These are phyloP conservation scores for Candida chilensis DNA, from an alignment of 805 yeast genomes.

Conservation along the genomic window DNA sequence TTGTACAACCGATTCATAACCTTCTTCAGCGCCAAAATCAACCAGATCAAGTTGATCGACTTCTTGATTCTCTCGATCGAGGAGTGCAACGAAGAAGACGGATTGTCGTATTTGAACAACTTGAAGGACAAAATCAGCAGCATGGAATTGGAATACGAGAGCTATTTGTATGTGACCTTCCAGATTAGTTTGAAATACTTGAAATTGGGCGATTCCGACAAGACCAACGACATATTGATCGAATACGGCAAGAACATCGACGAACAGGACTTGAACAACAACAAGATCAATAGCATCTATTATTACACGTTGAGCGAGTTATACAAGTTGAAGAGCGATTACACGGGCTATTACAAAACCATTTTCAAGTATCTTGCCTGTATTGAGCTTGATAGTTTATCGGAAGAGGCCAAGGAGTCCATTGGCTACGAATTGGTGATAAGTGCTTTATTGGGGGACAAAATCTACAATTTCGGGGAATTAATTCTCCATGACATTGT, in stretches of 20 bases:
- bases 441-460: conserved; percentile 85
- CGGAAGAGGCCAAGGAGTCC: conserved; percentile 31
- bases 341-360: conserved; percentile 72
- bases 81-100: conserved; percentile 33
- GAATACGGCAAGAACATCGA: conserved; percentile 51
- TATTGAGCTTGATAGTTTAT: conserved; percentile 30
- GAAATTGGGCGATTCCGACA: conserved; percentile 40
- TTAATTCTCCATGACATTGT: conserved; percentile 83
- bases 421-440: conserved; percentile 69
- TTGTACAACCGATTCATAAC: conserved; percentile 65
- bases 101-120: conserved; percentile 36
- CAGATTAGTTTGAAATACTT: conserved; percentile 28
- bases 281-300: conserved; percentile 71
- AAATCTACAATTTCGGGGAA: conserved; percentile 93
- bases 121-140: conserved; percentile 32
- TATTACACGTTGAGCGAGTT: conserved; percentile 74
- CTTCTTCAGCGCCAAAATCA: conserved; percentile 61
- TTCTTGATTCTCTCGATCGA: conserved; percentile 53
- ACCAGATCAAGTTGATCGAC: conserved; percentile 70
- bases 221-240: conserved; percentile 64
- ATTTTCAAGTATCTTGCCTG: conserved; percentile 79
- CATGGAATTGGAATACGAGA: conserved; percentile 4
- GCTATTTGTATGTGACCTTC: conserved; percentile 13
- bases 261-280: conserved; percentile 41
- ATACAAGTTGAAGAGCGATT: conserved; percentile 68